Base-by-base conservation (phyloP, 805 yeast species). In the Wickerhamiella cacticola region DNA sequence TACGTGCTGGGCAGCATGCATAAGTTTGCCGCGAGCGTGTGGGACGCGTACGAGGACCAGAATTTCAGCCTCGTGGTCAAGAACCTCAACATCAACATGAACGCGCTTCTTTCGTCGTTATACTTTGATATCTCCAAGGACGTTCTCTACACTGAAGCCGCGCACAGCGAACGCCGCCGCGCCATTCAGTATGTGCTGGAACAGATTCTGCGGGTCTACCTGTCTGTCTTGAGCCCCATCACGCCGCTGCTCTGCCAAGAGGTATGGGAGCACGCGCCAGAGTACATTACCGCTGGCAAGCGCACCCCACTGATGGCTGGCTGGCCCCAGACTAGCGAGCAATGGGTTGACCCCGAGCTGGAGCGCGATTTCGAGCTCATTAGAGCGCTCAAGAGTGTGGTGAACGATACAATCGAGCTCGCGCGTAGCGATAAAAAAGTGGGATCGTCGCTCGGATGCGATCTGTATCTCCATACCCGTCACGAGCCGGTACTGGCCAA, bases 51-150 rank as follows among this genome's bases (percentile, higher is more conserved):
- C 60, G 65, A 72, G 21, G 60, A 62, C 1, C 79, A 74, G 59
- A 79, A 81, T 56, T 92, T 80, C 62, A 76, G 83, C 47, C 73
- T 76, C 52, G 82, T 82, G 6, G 72, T 86, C 24, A 80, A 80
- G 50, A 74, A 73, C 5, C 57, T 87, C 9, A 80, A 81, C 54
- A 73, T 75, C 48, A 87, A 85, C 59, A 72, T 87, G 70, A 85
- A 81, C 58, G 72, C 75, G 19, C 79, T 78, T 18, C 69, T 88
- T 48, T 86, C 96, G 18, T 76, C 96, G 0, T 68, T 80, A 25
- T 92, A 89, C 63, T 87, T 92, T 63, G 95, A 86, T 58, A 72
- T 84, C 24, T 75, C 82, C 34, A 92, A 92, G 59, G 97, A 92
- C 59, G 69, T 82, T 43, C 69, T 92, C 15, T 92, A 92, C 61